Base-by-base conservation (phyloP, 2,329 filamentous ascomycete species). In the Ascochyta fabae region DNA sequence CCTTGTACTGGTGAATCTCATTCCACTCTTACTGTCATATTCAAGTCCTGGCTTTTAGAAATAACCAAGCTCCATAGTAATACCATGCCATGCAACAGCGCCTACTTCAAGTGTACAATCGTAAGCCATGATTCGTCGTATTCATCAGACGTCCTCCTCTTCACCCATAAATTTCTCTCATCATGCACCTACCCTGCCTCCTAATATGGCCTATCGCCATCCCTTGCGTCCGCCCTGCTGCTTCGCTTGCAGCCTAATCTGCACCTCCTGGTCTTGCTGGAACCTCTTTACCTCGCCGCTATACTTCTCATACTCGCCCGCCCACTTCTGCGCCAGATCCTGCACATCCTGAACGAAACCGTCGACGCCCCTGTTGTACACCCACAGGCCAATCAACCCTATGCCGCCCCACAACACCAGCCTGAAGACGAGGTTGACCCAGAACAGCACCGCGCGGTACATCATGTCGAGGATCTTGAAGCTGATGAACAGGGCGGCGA, bases 401-500 rank as follows among this genome's bases (percentile, higher is more conserved):
- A 93, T 63, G 2, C 78, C 72, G 1, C 82, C 83, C 86, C 87
- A 95, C 60, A 92, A 86, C 1, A 84, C 73, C 38, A 92, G 63
- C 23, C 83, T 78, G 60, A 91, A 73, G 10, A 82, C 81, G 51
- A 96, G 70, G n/a, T 84, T 80, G 48, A 92, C 84, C 86, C 91
- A 92, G 79, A 88, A 96, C 69, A 92, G 79, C 54, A 96, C 81
- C 19, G 91, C 78, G 57, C 91, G 84, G 58, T 87, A 86, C 16
- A 92, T 79, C 78, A 89, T 88, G 71, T 88, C 83, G 61, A 88
- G 77, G 38, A 95, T 79, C 61, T 85, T 84, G 56, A 88, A 76
- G 12, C 81, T 82, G 53, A 93, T 72, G 70, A 92, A 80, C 47
- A 94, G 75, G 51, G 87, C 77, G 27, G 87, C 64, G 40, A 88